Base-by-base conservation (phyloP, 78 protist species). In the Mastigamoeba balamuthi region DNA sequence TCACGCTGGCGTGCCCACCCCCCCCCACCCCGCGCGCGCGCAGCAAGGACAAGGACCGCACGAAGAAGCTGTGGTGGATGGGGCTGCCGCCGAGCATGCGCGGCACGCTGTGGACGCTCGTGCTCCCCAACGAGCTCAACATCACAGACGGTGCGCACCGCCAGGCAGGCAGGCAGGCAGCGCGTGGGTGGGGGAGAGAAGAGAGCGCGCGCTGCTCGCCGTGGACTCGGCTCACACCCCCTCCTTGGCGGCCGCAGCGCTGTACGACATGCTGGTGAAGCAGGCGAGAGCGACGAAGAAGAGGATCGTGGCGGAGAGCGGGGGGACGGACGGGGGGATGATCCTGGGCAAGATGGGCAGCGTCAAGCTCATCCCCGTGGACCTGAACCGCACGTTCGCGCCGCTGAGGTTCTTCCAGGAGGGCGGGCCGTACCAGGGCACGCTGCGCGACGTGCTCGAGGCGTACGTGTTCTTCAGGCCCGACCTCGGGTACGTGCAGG, bases 401-500 rank as follows among this genome's bases (percentile, higher is more conserved):
- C 33, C 33, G 17, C 17, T 48, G 58, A 48, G 17, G 33, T 48
- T 48, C 17, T 48, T 48, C 17, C 85, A 83, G 69, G 76, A 77
- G 43, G 92, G 80, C 17, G 85, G 90, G 4, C 92, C 92, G 9
- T 72, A 68, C 33, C 84, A 80, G 37, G 78, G 75, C 37, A 43
- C 64, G 25, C 69, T 89, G 74, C 78, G 86, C 0, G 80, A 76
- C 43, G 85, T 90, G 4, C 68, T 93, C 8, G 89, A 88, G 39
- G 88, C 95, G 5, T 91, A 81, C 23, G 89, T 81, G 40, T 80
- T 84, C 41, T 86, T 78, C 66, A 67, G 97, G 40, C 97, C 97
- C 4, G 96, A 92, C 69, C 80, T 92, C 35, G 96, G 96, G 33
- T 48, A 48, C 17, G 58, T 91, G 1, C 97, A 94, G 40, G 97